These are phyloP conservation scores for Smithsoniella earleae DNA, from an alignment of 163 green algal genomes.

Conservation along the genomic window DNA sequence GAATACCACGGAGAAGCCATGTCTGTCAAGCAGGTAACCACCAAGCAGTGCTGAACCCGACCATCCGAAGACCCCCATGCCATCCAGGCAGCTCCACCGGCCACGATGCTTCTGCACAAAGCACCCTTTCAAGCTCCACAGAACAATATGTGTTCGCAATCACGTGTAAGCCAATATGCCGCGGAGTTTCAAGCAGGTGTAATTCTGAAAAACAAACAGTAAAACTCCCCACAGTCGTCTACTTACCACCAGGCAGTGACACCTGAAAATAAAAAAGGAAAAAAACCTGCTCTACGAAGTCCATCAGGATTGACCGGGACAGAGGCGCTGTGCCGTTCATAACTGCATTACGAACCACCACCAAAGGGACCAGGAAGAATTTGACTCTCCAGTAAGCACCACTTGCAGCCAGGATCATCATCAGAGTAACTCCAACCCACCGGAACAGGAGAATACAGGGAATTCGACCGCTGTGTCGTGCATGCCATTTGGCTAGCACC, in stretches of 20 bases:
- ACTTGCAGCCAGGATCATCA: slow-evolving; percentile 1
- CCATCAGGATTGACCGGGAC: slow-evolving; percentile 44
- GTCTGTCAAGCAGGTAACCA: slow-evolving; percentile 40
- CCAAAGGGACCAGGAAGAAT: slow-evolving; percentile 38
- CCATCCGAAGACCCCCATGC: slow-evolving; percentile 42
- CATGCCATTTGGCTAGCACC: no score
- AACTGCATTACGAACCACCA: slow-evolving; percentile 35
- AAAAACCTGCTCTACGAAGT: slow-evolving; percentile 42
- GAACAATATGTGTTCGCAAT: no score
- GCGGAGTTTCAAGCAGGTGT: no score
- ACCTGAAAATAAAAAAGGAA: no score
- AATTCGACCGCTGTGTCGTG: no score
- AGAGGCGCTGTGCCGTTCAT: slow-evolving; percentile 43
- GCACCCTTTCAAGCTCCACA: not conserved
- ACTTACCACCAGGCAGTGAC: no score
- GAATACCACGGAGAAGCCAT: slow-evolving; percentile 36
- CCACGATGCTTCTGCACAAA: slow-evolving; percentile 34
- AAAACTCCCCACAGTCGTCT: no score
- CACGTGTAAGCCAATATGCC: no score
- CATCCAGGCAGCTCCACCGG: slow-evolving; percentile 46
- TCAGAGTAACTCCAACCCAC: slow-evolving; percentile 32
- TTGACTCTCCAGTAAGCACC: slow-evolving; percentile 31
- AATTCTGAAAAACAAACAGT: no score
- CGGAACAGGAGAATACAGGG: no score
- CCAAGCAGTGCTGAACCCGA: slow-evolving; percentile 41